These are phyloP conservation scores for Glycine tomentella DNA, from an alignment of 306 rosid species.

Conservation along the genomic window DNA sequence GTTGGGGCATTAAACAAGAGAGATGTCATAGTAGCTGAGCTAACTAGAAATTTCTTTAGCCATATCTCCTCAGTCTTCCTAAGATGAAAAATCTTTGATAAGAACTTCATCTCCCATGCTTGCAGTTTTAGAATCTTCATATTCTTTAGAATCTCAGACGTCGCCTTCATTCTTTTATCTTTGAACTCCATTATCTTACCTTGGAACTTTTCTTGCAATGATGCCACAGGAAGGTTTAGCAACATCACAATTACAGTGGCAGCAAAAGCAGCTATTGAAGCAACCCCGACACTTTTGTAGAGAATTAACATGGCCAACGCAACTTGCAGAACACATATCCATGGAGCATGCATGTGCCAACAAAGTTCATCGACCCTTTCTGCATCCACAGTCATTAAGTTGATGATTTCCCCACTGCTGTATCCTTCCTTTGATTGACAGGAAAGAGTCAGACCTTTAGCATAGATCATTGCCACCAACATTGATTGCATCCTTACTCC, in stretches of 20 bases:
- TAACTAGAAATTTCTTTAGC: slow-evolving; percentile 18
- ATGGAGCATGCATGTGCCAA: slow-evolving; percentile 11
- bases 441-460: background rate
- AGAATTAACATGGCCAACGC: slow-evolving; percentile 3
- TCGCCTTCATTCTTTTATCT: background rate
- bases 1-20: background rate
- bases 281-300: background rate
- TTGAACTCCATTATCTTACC: slow-evolving; percentile 8
- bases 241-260: background rate
- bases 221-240: slow-evolving; percentile 2
- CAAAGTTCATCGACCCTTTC: background rate
- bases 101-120: slow-evolving; percentile 26
- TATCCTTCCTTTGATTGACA: background rate
- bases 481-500: slow-evolving; percentile 7
- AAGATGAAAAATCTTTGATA: slow-evolving; percentile 11
- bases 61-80: slow-evolving; percentile 3
- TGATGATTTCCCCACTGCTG: slow-evolving; percentile 12
- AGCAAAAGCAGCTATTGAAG: slow-evolving; percentile 9
- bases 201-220: slow-evolving; percentile 8
- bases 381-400: slow-evolving; percentile 3
- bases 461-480: slow-evolving; percentile 16
- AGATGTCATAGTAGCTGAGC: background rate
- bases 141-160: slow-evolving; percentile 6
- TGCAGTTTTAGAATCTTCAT: slow-evolving; percentile 20
- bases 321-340: background rate